Percentiles rank a stretch among this genome's conserved stretches.
Evolutionary conservation across 345 rosid genomes (phyloP).

Genomic region (Nephelium lappaceum): DNA sequence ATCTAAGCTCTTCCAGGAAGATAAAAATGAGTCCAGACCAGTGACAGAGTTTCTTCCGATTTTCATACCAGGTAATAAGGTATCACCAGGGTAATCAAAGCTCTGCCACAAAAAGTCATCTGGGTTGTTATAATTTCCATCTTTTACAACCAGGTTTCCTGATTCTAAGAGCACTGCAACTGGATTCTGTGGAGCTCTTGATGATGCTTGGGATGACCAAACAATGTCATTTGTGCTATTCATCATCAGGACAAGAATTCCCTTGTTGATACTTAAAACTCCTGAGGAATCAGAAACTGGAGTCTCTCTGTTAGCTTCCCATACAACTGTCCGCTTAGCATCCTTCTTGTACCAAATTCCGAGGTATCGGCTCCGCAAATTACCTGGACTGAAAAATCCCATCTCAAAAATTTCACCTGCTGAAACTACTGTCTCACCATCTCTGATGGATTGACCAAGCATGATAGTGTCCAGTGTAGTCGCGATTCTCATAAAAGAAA

Average conservation of each 20-base stretch:
- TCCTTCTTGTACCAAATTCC: slow-evolving; percentile 49
- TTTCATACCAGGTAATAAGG: slow-evolving; percentile 51
- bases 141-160: slow-evolving; percentile 49
- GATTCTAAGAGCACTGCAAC: slow-evolving; percentile 47
- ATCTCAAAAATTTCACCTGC: slow-evolving; percentile 28
- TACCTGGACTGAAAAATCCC: slow-evolving; percentile 36
- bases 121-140: slow-evolving; percentile 7
- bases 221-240: slow-evolving; percentile 13
- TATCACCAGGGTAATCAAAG: slow-evolving; percentile 51
- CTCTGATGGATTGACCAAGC: slow-evolving; percentile 22
- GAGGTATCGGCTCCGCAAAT: slow-evolving; percentile 31
- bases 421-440: slow-evolving; percentile 37
- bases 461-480: slow-evolving; percentile 21
- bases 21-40: slow-evolving; percentile 34
- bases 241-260: slow-evolving; percentile 30
- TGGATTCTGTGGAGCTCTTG: slow-evolving; percentile 27
- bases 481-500: not conserved
- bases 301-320: slow-evolving; percentile 52
- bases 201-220: slow-evolving; percentile 45
- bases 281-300: slow-evolving; percentile 41
- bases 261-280: slow-evolving; percentile 26
- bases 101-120: slow-evolving; percentile 55
- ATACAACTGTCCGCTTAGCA: slow-evolving; percentile 30
- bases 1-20: slow-evolving; percentile 46
- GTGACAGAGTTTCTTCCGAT: slow-evolving; percentile 44